A percentile compares a stretch with the other conserved stretches of the same genome.
Conservation (phyloP, 1,284 basidiomycete genomes). For the Filobasidium uniguttulatum region DNA sequence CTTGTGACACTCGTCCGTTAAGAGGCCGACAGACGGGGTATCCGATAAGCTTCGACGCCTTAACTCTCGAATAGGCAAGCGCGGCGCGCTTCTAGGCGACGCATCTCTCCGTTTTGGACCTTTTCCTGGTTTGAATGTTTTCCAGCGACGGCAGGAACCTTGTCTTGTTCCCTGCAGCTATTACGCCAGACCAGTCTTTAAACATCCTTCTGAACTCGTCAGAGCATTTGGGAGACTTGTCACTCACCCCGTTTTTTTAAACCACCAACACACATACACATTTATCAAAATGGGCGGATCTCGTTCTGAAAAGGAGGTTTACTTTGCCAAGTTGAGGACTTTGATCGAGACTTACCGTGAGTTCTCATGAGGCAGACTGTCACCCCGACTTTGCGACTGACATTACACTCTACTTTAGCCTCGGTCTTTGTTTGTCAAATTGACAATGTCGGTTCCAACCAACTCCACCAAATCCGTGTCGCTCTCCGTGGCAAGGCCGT, state of each 20-base stretch:
- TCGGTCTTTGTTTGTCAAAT: constrained; percentile 99
- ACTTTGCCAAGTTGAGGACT: constrained; percentile 90
- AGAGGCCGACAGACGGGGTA: too few species aligned
- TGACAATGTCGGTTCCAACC: constrained; percentile 99
- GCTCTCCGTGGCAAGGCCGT: constrained; percentile 91
- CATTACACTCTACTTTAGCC: constrained; percentile 41
- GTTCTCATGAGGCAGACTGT: constrained; percentile 29
- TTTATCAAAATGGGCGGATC: constrained; percentile 68
- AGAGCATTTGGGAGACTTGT: constrained; percentile 36
- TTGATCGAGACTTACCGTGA: constrained; percentile 79
- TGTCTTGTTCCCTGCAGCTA: constrained; percentile 10
- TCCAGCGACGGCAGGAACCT: too few species aligned
- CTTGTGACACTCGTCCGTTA: too few species aligned
- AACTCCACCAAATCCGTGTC: constrained; percentile 96
- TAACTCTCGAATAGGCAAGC: too few species aligned
- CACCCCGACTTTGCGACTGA: background rate
- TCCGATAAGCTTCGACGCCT: too few species aligned
- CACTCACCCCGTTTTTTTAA: constrained; percentile 13
- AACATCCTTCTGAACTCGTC: constrained; percentile 35
- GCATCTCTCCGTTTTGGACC: too few species aligned
- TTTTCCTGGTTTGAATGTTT: too few species aligned
- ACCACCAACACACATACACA: constrained; percentile 15
- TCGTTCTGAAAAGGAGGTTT: constrained; percentile 79
- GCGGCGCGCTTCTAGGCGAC: too few species aligned
- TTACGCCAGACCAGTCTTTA: constrained; percentile 31